Evolutionary conservation across 495 filamentous ascomycete species (phyloP).

Genomic region (Talaromyces trachyspermus): DNA sequence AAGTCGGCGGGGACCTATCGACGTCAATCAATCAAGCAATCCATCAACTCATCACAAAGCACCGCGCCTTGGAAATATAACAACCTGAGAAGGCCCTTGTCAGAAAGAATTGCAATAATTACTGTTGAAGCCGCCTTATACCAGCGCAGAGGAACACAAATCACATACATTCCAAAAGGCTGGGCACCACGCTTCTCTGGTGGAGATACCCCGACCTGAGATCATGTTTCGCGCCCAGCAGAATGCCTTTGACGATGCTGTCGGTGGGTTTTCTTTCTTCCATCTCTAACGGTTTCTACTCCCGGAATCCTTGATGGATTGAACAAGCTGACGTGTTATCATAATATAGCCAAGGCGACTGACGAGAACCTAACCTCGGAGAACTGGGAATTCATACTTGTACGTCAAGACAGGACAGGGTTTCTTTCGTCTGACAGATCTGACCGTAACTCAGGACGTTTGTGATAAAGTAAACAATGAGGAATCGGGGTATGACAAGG

Average conservation of each 20-base stretch:
- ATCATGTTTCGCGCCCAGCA: constrained; percentile 73
- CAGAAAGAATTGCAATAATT: too few relatives aligned
- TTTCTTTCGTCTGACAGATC: not conserved
- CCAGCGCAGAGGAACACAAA: too few relatives aligned
- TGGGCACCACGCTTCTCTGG: too few relatives aligned
- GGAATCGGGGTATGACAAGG: constrained; percentile 50
- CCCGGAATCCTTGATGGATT: not conserved
- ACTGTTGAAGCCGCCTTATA: too few relatives aligned
- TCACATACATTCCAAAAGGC: too few relatives aligned
- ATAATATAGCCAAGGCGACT: constrained; percentile 80
- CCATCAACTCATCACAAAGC: too few relatives aligned
- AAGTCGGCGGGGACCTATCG: too few relatives aligned
- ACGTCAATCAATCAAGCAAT: too few relatives aligned
- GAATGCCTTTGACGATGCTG: constrained; percentile 74
- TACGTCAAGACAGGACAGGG: constrained; percentile 23
- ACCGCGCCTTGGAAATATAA: too few relatives aligned
- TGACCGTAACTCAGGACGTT: constrained; percentile 57
- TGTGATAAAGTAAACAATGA: constrained; percentile 78
- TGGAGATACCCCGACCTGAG: not conserved
- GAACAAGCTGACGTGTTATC: not conserved
- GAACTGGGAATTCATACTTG: constrained; percentile 97
- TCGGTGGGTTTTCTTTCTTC: constrained; percentile 49
- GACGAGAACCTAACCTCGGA: constrained; percentile 97
- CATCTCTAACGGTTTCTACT: constrained; percentile 3
- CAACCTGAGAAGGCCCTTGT: too few relatives aligned